Percentiles rank a stretch among this genome's conserved stretches.
Conservation (phyloP, 176 grass and related monocot species). For the Hyparrhenia diplandra region DNA sequence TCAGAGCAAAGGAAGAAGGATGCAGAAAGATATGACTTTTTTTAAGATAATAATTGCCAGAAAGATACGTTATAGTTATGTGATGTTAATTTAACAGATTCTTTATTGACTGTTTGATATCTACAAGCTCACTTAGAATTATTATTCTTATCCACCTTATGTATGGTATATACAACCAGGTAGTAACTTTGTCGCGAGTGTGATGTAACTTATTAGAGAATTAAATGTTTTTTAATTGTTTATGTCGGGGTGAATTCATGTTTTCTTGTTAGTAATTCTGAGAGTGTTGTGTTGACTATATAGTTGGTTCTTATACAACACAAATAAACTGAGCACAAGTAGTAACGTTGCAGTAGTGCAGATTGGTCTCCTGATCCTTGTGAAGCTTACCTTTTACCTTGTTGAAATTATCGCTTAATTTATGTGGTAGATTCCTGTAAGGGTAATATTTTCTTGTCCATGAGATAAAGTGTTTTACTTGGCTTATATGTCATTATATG, state of each 20-base stretch:
- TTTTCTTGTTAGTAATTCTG: neutral
- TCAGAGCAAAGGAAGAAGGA: neutral
- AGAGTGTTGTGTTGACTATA: neutral
- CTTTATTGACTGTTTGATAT: neutral
- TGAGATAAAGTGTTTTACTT: neutral
- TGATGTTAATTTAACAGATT: neutral
- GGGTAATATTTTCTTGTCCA: neutral
- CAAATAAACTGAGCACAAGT: neutral
- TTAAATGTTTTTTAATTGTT: neutral
- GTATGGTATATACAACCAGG: neutral
- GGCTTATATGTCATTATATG: neutral
- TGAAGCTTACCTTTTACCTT: neutral
- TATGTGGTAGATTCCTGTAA: neutral
- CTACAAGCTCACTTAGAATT: neutral
- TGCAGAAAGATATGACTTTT: neutral
- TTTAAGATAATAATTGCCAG: neutral
- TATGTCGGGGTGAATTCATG: neutral
- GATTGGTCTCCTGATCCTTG: neutral
- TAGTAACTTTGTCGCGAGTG: neutral
- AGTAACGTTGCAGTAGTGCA: neutral
- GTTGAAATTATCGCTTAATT: neutral
- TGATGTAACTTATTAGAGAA: too few relatives aligned
- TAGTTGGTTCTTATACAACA: neutral
- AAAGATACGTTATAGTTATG: neutral
- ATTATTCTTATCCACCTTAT: neutral